These are phyloP conservation scores for Rheum nobile DNA, from an alignment of 148 eudicot genomes.

Conservation along the genomic window DNA sequence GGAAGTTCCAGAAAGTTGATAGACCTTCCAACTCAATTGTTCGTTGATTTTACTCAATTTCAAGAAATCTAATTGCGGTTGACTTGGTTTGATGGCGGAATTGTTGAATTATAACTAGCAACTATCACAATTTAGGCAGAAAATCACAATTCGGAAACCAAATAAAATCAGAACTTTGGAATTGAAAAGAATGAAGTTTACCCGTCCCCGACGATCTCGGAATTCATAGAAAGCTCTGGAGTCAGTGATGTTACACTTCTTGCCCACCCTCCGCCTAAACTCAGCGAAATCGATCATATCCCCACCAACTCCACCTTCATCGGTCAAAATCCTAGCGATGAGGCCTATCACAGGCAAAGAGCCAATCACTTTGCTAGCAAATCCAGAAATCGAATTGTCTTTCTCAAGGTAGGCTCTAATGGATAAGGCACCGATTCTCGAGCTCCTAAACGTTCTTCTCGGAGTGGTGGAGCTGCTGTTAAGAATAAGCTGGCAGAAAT, in stretches of 20 bases:
- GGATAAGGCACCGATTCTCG: conserved; percentile 15
- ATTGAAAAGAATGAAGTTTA: conserved; percentile 7
- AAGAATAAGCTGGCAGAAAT: background rate
- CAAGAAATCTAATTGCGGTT: background rate
- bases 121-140: background rate
- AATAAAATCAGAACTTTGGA: background rate
- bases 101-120: background rate
- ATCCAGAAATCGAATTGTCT: conserved; percentile 40
- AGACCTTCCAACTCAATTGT: background rate
- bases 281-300: conserved; percentile 81
- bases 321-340: conserved; percentile 53
- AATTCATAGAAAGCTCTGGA: conserved; percentile 66
- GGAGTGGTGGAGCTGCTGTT: background rate
- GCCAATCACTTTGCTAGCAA: conserved; percentile 61
- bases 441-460: background rate
- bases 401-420: conserved; percentile 59
- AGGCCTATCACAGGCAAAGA: conserved; percentile 74
- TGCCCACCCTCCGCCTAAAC: conserved; percentile 76
- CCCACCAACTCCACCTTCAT: conserved; percentile 75
- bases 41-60: no score
- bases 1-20: no score
- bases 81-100: no score
- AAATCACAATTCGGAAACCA: background rate
- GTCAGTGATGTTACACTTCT: conserved; percentile 59
- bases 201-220: conserved; percentile 63